Evolutionary conservation across 495 filamentous ascomycete species (phyloP).

Genomic region (Lichina pygmaea): DNA sequence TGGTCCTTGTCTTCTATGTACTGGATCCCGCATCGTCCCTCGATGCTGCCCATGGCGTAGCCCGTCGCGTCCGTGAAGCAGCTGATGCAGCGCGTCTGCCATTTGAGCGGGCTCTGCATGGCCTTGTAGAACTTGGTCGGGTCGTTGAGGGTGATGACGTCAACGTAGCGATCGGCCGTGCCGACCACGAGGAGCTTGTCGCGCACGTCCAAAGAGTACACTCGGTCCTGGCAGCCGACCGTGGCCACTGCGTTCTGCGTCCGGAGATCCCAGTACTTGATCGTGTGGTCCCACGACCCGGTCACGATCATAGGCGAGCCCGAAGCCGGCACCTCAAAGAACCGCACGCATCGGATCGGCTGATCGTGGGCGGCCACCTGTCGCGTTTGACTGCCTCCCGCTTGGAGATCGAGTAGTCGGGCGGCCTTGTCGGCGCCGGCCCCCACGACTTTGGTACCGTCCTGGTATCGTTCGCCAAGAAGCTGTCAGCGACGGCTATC

Average conservation of each 20-base stretch:
- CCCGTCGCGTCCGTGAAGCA: slow-evolving; percentile 64
- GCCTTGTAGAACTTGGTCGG: slow-evolving; percentile 60
- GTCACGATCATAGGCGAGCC: slow-evolving; percentile 46
- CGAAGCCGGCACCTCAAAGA: slow-evolving; percentile 32
- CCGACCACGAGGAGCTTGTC: slow-evolving; percentile 55
- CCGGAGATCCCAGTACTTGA: slow-evolving; percentile 89
- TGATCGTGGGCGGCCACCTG: slow-evolving; percentile 58
- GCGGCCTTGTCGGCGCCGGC: slow-evolving; percentile 67
- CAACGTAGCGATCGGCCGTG: slow-evolving; percentile 70
- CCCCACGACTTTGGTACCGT: slow-evolving; percentile 51
- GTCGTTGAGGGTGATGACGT: slow-evolving; percentile 58
- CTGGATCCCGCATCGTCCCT: slow-evolving; percentile 30
- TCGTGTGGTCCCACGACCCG: slow-evolving; percentile 83
- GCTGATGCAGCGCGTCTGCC: slow-evolving; percentile 65
- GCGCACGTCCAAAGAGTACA: slow-evolving; percentile 69
- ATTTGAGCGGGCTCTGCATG: slow-evolving; percentile 59
- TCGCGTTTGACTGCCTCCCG: slow-evolving; percentile 21
- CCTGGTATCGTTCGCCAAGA: slow-evolving; percentile 12
- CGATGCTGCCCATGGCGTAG: slow-evolving; percentile 22
- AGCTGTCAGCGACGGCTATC: neutral
- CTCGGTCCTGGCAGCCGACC: slow-evolving; percentile 46
- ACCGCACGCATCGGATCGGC: slow-evolving; percentile 53
- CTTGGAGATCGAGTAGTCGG: slow-evolving; percentile 45
- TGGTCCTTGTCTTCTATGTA: slow-evolving; percentile 72
- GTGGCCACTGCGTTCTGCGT: slow-evolving; percentile 31